Evolutionary conservation across 768 basidiomycete genomes (phyloP), one percentile per base, ranked within the genome.

Genomic region (Pholiota molesta): DNA sequence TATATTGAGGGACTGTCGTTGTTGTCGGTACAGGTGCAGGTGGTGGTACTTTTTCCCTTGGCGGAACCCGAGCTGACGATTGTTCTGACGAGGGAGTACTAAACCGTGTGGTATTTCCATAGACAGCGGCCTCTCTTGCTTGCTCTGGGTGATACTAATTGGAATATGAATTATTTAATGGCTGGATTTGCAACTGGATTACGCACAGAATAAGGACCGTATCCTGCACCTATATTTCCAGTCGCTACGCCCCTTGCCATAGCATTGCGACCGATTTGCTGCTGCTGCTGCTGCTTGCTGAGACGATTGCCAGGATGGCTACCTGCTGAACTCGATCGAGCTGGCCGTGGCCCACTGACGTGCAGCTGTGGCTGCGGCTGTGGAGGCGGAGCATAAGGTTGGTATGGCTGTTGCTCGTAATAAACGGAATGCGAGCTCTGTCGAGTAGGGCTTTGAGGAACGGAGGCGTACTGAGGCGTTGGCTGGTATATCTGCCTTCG

Each of bases 191-290:
- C 53, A 59, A 52, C 39, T 54, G 13, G 37, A 52, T 44, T 13
- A 78, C 88, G 60, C 66, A 94, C 92, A 14, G 91, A 88, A 76
- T 94, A 94, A 28, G 92, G 92, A 10, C 92, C 92, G 79, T 93
- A 94, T 17, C 86, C 87, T 28, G 85, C 83, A 8, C 92, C 92
- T 69, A 95, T 91, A 40, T 80, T 79, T 9, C 92, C 92, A 33
- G 83, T 89, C 0, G 91, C 91, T 21, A 94, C 91, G 49, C 91
- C 89, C 63, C 86, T 87, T 10, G 89, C 84, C 52, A 91, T 88
- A 26, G 85, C 85, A 57, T 79, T 81, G 65, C 85, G 80, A 65
- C 80, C 66, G 52, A 68, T 55, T 44, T 68, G 67, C 28, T 11
- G 52, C 31, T 53, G 54, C 26, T 55, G 54, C 37, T 55, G 54